Conservation (phyloP, 495 filamentous ascomycete species). For the Penicillium lividum region DNA sequence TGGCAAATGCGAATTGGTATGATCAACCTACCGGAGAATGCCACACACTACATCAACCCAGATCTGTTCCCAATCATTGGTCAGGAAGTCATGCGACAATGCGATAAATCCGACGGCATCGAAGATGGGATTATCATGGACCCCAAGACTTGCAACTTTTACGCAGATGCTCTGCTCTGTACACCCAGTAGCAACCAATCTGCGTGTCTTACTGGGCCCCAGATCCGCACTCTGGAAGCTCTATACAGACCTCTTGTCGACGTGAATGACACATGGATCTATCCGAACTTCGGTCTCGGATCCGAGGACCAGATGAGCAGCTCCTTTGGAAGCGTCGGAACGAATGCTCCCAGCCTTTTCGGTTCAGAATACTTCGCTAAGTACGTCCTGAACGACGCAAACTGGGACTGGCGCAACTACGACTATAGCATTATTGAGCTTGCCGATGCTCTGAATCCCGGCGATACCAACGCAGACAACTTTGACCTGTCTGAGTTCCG, state of each 20-base stretch:
- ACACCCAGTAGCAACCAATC: constrained; percentile 5
- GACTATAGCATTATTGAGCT: constrained; percentile 23
- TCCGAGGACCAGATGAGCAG: neutral
- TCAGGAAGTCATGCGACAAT: constrained; percentile 39
- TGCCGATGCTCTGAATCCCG: constrained; percentile 34
- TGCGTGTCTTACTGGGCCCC: constrained; percentile 49
- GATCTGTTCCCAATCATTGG: constrained; percentile 13
- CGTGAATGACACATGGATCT: constrained; percentile 20
- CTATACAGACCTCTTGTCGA: constrained; percentile 48
- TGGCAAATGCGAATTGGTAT: constrained; percentile 30
- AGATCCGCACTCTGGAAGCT: constrained; percentile 48
- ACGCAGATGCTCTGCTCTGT: constrained; percentile 40
- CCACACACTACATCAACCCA: neutral
- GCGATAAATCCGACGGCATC: constrained; percentile 55
- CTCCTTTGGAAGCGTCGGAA: neutral
- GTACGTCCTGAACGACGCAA: constrained; percentile 10
- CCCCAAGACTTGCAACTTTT: constrained; percentile 50
- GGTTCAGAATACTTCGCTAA: constrained; percentile 13
- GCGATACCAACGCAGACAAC: constrained; percentile 44
- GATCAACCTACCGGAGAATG: neutral
- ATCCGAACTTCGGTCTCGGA: neutral
- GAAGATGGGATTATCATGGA: constrained; percentile 55
- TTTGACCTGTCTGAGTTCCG: constrained; percentile 51
- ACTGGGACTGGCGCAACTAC: constrained; percentile 12
- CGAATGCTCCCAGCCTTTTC: neutral